Evolutionary conservation across 2,329 filamentous ascomycete genomes (phyloP), one percentile per base, ranked within the genome.

Genomic region (Sporothrix pallida): DNA sequence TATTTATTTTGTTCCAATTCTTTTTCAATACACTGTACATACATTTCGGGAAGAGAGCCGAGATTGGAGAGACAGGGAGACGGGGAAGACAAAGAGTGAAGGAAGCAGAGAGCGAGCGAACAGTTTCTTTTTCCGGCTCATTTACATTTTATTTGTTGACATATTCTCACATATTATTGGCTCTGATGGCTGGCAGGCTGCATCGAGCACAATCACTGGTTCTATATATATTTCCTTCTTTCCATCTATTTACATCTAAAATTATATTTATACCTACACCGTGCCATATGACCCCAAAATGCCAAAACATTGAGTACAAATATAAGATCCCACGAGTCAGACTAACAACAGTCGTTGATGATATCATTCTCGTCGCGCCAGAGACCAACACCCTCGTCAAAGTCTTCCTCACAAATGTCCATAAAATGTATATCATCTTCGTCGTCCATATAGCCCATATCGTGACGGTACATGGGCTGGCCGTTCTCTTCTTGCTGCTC

Each of bases 141-240:
- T n/a, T 42, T 31, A n/a, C 37, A 46, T 50, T 63, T 63, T 37
- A 23, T 62, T 56, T 42, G n/a, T 42, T 68, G 31, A 37, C 31
- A 37, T 37, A 37, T 37, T 37, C 31, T 37, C 31, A 37, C 31
- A 37, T 42, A 5, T 52, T 62, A 54, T 63, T 13, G n/a, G 70
- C 73, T 75, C 52, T 72, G 73, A 75, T 75, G 73, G 52, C 74
- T 74, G 72, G 75, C 75, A 44, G 75, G 75, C 74, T 76, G 75
- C 74, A 74, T 76, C 73, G 65, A 72, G 69, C 72, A 63, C 15
- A 48, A 20, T 20, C 23, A 56, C n/a, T 26, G 42, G 26, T 71
- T 54, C 37, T 65, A n/a, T 62, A 52, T 67, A 37, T 62, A 12
- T 37, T 68, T 20, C 17, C 23, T 8, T 54, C 37, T 52, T n/a